phyloP scores from a whole-genome alignment of 257 asterid species.

The Scutellaria baicalensis region DNA sequence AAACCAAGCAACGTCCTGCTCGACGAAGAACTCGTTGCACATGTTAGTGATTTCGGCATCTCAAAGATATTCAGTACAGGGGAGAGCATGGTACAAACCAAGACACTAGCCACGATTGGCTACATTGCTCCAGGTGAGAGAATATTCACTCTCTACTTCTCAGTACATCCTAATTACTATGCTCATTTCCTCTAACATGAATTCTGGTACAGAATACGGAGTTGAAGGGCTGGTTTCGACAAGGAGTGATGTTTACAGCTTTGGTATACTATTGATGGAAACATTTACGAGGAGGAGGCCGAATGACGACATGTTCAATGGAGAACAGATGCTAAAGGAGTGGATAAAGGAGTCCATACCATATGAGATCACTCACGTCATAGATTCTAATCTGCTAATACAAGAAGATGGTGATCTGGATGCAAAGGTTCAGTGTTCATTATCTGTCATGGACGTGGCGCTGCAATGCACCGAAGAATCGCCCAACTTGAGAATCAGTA shows the following conservation, averaged over 20 bases:
- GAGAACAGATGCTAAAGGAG: conserved; percentile 15
- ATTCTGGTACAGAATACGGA: conserved; percentile 36
- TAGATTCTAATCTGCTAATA: too few species aligned
- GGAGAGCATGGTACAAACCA: conserved; percentile 4
- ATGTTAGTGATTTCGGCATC: conserved; percentile 22
- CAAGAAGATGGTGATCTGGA: too few species aligned
- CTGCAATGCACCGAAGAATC: too few species aligned
- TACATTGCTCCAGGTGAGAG: conserved; percentile 26
- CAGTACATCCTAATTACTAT: background rate
- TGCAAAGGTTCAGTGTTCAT: too few species aligned
- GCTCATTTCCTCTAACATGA: background rate
- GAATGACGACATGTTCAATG: conserved; percentile 22
- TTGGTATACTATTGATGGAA: conserved; percentile 33
- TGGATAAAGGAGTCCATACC: conserved; percentile 25
- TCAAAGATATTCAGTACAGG: conserved; percentile 13
- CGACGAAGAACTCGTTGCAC: conserved; percentile 14
- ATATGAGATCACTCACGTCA: too few species aligned
- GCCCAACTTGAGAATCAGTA: too few species aligned
- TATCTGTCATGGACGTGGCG: too few species aligned
- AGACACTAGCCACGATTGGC: conserved; percentile 16
- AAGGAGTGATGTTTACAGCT: conserved; percentile 34
- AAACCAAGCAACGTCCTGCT: conserved; percentile 34
- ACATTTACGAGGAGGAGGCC: conserved; percentile 31
- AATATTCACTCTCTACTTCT: background rate
- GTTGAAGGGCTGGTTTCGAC: conserved; percentile 32